Conservation (phyloP, 1,139 yeast genomes). For the Pichia kudriavzevii region DNA sequence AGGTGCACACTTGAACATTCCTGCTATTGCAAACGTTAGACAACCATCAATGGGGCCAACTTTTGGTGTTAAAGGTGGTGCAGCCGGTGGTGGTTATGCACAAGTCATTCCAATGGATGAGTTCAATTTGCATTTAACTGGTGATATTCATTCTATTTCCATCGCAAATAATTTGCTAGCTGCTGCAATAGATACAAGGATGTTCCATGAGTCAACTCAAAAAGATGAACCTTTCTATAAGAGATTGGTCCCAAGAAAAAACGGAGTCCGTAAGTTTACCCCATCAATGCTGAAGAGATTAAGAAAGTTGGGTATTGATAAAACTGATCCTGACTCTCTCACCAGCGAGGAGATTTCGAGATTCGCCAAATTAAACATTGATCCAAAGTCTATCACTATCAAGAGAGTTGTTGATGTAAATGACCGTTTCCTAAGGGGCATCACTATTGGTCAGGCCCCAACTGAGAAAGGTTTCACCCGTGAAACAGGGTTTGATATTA, state of each 20-base stretch:
- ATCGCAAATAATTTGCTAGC: slow-evolving; percentile 74
- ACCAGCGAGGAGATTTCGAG: slow-evolving; percentile 53
- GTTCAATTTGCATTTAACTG: slow-evolving; percentile 77
- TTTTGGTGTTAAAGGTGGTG: slow-evolving; percentile 83
- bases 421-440: slow-evolving; percentile 67
- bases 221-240: slow-evolving; percentile 56
- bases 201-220: slow-evolving; percentile 72
- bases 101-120: slow-evolving; percentile 88
- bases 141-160: slow-evolving; percentile 78
- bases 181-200: slow-evolving; percentile 79
- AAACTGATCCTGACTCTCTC: slow-evolving; percentile 62
- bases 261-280: slow-evolving; percentile 59
- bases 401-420: slow-evolving; percentile 78
- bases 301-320: slow-evolving; percentile 52
- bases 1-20: slow-evolving; percentile 63
- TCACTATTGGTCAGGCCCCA: slow-evolving; percentile 70
- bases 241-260: slow-evolving; percentile 63
- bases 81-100: slow-evolving; percentile 83
- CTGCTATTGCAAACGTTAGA: slow-evolving; percentile 72
- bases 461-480: slow-evolving; percentile 73
- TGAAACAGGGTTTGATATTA: slow-evolving; percentile 69
- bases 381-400: slow-evolving; percentile 66
- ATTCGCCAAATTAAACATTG: slow-evolving; percentile 62
- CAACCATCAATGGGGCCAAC: slow-evolving; percentile 89
- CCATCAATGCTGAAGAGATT: slow-evolving; percentile 61